Percentiles rank a stretch among this genome's conserved stretches.
phyloP scores from a whole-genome alignment of 2,329 filamentous ascomycete genomes.

The Rugonectria rugulosa region DNA sequence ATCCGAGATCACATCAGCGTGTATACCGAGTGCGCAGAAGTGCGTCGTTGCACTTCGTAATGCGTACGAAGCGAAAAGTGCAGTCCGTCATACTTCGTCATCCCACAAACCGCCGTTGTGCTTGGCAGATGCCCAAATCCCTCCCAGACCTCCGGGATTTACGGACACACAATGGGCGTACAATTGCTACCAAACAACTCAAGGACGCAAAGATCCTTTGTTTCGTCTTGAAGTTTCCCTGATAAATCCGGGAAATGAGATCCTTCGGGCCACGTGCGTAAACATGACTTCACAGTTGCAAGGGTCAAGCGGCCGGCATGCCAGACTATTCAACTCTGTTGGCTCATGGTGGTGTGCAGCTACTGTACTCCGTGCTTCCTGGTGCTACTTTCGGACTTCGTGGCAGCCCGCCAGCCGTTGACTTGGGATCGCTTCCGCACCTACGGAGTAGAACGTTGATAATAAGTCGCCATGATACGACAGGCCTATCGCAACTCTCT shows the following conservation, averaged over 20 bases:
- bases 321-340: background rate
- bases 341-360: background rate
- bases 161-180: conserved; percentile 9
- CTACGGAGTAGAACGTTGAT: too few species aligned
- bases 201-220: too few species aligned
- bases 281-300: conserved; percentile 16
- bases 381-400: conserved; percentile 8
- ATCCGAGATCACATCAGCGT: conserved; percentile 22
- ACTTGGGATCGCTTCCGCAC: background rate
- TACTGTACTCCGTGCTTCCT: too few species aligned
- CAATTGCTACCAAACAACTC: too few species aligned
- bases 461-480: conserved; percentile 3
- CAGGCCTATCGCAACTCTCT: conserved; percentile 8
- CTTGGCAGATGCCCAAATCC: background rate
- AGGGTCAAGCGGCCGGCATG: conserved; percentile 7
- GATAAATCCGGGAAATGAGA: background rate
- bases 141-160: conserved; percentile 5
- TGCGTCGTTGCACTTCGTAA: conserved; percentile 15
- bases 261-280: conserved; percentile 13
- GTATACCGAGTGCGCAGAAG: conserved; percentile 5
- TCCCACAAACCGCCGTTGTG: conserved; percentile 17
- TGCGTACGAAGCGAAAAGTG: conserved; percentile 20
- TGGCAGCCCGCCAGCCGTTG: conserved; percentile 6
- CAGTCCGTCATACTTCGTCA: conserved; percentile 34
- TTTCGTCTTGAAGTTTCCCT: background rate